Conservation (phyloP, 2,329 filamentous ascomycete species). For the Ceratocystis albifundus region DNA sequence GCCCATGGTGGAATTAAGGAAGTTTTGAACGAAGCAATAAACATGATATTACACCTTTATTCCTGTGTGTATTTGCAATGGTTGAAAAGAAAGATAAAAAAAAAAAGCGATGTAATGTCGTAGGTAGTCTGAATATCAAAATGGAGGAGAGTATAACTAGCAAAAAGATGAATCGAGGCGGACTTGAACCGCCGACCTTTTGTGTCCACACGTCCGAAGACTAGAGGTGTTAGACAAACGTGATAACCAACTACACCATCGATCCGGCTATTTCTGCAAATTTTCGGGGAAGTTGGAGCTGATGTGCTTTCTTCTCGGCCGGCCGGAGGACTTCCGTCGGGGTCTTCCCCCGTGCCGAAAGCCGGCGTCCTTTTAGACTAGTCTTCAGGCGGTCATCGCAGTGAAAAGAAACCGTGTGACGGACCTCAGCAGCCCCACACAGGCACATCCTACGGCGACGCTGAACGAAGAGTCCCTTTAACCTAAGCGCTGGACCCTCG, state of each 20-base stretch:
- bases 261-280: neutral
- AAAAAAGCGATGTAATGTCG: neutral
- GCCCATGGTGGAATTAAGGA: neutral
- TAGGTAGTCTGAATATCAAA: neutral
- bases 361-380: too few relatives aligned
- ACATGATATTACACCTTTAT: neutral
- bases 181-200: constrained; percentile 19
- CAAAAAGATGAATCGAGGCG: constrained; percentile 17
- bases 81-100: neutral
- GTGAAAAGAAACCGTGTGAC: too few relatives aligned
- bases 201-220: constrained; percentile 12
- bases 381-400: too few relatives aligned
- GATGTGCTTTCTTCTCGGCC: too few relatives aligned
- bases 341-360: too few relatives aligned
- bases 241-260: constrained; percentile 21
- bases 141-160: neutral
- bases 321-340: too few relatives aligned
- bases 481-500: too few relatives aligned
- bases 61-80: neutral
- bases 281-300: too few relatives aligned
- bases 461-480: too few relatives aligned
- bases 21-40: neutral
- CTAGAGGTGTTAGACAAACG: constrained; percentile 16
- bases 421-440: too few relatives aligned
- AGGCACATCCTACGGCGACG: too few relatives aligned